Conservation (phyloP, 2,329 filamentous ascomycete species). For the Clonostachys rosea region DNA sequence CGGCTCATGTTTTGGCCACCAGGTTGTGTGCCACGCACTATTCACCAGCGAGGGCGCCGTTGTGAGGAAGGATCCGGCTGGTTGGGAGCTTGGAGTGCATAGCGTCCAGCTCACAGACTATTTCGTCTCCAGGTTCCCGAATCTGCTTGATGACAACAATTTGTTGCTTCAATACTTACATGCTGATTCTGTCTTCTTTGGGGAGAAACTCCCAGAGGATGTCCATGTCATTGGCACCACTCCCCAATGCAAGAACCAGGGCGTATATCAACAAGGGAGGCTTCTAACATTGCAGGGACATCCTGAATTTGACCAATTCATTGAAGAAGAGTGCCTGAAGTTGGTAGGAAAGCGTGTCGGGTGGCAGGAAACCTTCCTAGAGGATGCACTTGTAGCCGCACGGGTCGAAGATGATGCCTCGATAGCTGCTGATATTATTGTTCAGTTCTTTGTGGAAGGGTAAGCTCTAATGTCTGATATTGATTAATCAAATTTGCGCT, state of each 20-base stretch:
- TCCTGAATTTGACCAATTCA: constrained; percentile 33
- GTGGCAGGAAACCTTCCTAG: constrained; percentile 4
- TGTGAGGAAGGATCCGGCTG: constrained; percentile 15
- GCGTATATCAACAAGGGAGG: constrained; percentile 25
- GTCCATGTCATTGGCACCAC: constrained; percentile 10
- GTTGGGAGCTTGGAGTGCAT: constrained; percentile 22
- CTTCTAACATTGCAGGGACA: constrained; percentile 35
- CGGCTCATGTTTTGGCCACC: constrained; percentile 37
- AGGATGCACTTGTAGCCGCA: constrained; percentile 3
- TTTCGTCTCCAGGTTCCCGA: constrained; percentile 5
- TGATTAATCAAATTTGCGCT: too few species aligned
- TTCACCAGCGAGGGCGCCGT: constrained; percentile 16
- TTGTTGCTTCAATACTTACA: not conserved
- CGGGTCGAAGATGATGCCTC: constrained; percentile 8
- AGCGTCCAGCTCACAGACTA: constrained; percentile 10
- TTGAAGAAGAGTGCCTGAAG: constrained; percentile 27
- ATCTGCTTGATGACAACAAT: not conserved
- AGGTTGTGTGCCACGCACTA: constrained; percentile 28
- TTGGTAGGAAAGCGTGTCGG: constrained; percentile 15
- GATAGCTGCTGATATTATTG: constrained; percentile 9
- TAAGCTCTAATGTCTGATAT: too few species aligned
- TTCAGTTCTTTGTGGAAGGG: constrained; percentile 7
- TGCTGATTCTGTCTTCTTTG: not conserved
- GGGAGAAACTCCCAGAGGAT: not conserved
- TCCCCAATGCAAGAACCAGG: constrained; percentile 26